phyloP scores from a whole-genome alignment of 768 basidiomycete species.

The Termitomyces sp. region DNA sequence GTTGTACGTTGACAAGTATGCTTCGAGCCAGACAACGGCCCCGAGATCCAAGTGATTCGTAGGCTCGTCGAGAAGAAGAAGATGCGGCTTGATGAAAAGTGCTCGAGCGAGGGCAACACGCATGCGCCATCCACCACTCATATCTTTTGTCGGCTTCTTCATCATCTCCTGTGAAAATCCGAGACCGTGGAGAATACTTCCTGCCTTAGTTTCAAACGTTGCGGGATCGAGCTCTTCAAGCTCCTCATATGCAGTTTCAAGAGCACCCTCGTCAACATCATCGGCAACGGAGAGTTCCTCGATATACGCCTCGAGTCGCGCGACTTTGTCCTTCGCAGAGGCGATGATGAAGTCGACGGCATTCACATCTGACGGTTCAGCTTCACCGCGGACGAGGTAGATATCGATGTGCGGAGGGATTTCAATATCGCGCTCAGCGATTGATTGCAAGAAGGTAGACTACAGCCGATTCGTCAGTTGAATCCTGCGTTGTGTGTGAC shows the following conservation, averaged over 20 bases:
- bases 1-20: conserved; percentile 96
- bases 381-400: conserved; percentile 94
- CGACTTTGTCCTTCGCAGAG: conserved; percentile 91
- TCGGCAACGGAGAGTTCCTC: conserved; percentile 93
- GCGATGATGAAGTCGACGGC: conserved; percentile 97
- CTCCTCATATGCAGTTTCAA: conserved; percentile 91
- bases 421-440: conserved; percentile 92
- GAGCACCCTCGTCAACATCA: conserved; percentile 79
- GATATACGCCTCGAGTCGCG: conserved; percentile 87
- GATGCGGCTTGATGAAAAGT: conserved; percentile 93
- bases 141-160: conserved; percentile 95
- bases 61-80: conserved; percentile 90
- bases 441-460: conserved; percentile 95
- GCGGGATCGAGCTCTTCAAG: conserved; percentile 94
- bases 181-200: conserved; percentile 94
- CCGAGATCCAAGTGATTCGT: conserved; percentile 95
- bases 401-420: conserved; percentile 97
- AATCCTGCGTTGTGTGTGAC: background rate
- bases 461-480: conserved; percentile 26
- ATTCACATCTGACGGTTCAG: conserved; percentile 91
- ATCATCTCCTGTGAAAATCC: conserved; percentile 92
- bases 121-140: conserved; percentile 99
- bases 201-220: conserved; percentile 95
- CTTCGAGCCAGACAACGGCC: conserved; percentile 98
- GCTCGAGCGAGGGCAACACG: conserved; percentile 95